Evolutionary conservation across 257 asterid genomes (phyloP).

Genomic region (Fraxinus americana): DNA sequence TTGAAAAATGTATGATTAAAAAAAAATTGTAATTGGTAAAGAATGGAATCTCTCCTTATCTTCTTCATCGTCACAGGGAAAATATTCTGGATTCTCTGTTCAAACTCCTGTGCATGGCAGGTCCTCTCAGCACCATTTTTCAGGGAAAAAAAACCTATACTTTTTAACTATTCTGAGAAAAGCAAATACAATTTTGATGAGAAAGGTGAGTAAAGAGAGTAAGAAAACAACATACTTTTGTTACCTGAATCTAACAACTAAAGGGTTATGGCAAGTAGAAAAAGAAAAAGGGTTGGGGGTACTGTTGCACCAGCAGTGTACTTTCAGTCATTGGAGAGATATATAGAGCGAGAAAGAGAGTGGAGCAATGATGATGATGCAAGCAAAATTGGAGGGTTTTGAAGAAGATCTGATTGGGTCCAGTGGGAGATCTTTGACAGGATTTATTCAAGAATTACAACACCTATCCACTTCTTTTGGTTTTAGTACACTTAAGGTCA

Average conservation of each 20-base stretch:
- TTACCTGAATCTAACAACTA: constrained; percentile 59
- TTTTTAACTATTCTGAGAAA: constrained; percentile 30
- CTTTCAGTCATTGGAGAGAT: constrained; percentile 36
- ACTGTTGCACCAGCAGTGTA: constrained; percentile 68
- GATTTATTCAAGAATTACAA: constrained; percentile 54
- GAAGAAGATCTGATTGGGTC: constrained; percentile 43
- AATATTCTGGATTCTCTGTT: constrained; percentile 49
- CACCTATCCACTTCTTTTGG: constrained; percentile 16
- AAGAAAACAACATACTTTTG: constrained; percentile 61
- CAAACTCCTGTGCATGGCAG: constrained; percentile 52
- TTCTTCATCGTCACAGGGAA: constrained; percentile 42
- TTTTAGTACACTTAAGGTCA: too few species aligned
- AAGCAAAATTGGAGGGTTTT: constrained; percentile 56
- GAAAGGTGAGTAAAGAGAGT: constrained; percentile 51
- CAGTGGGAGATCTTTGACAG: constrained; percentile 56
- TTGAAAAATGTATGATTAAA: too few species aligned
- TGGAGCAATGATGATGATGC: constrained; percentile 58
- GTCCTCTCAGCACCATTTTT: constrained; percentile 30
- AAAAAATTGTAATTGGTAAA: too few species aligned
- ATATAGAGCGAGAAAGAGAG: not conserved
- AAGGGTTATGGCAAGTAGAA: constrained; percentile 58
- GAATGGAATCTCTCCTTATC: constrained; percentile 21
- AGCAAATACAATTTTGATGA: constrained; percentile 31
- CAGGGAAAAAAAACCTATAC: constrained; percentile 24
- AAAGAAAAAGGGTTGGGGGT: constrained; percentile 6